Evolutionary conservation across 169 alveolate species (phyloP).

Genomic region (Cryptosporidium ubiquitum): DNA sequence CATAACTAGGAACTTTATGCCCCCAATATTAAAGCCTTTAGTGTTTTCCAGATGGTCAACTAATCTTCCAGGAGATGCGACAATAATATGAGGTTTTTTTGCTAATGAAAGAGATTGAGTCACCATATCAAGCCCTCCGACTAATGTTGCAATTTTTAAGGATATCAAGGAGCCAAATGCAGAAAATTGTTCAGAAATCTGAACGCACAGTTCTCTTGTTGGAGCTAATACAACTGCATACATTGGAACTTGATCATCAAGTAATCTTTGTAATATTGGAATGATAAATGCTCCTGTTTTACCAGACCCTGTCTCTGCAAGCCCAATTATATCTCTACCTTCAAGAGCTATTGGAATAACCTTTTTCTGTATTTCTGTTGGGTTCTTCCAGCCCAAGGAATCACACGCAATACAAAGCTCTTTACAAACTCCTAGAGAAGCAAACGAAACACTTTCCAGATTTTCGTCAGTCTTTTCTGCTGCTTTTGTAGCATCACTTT

Average conservation of each 20-base stretch:
- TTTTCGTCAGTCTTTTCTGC: background rate
- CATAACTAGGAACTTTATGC: constrained; percentile 90
- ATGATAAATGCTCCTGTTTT: constrained; percentile 94
- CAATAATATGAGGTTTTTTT: constrained; percentile 96
- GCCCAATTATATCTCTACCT: constrained; percentile 97
- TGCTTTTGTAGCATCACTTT: background rate
- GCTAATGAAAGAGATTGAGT: constrained; percentile 94
- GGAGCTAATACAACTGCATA: constrained; percentile 95
- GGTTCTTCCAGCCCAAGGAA: constrained; percentile 90
- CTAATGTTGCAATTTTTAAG: constrained; percentile 91
- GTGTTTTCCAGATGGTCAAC: constrained; percentile 98
- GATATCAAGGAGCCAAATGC: constrained; percentile 93
- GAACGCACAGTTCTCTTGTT: constrained; percentile 98
- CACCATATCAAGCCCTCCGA: constrained; percentile 98
- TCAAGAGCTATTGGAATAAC: constrained; percentile 92
- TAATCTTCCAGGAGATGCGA: constrained; percentile 99
- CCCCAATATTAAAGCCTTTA: constrained; percentile 94
- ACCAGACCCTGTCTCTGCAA: constrained; percentile 99
- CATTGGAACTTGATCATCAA: constrained; percentile 88
- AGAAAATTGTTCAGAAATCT: constrained; percentile 95
- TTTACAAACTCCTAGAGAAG: constrained; percentile 92
- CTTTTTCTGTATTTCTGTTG: constrained; percentile 94
- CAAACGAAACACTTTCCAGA: constrained; percentile 81
- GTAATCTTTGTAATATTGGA: constrained; percentile 94
- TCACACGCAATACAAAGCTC: constrained; percentile 93